A percentile compares a stretch with the other conserved stretches of the same genome.
Evolutionary conservation across 2,329 filamentous ascomycete genomes (phyloP).

Genomic region (Cryphonectria nitschkei): DNA sequence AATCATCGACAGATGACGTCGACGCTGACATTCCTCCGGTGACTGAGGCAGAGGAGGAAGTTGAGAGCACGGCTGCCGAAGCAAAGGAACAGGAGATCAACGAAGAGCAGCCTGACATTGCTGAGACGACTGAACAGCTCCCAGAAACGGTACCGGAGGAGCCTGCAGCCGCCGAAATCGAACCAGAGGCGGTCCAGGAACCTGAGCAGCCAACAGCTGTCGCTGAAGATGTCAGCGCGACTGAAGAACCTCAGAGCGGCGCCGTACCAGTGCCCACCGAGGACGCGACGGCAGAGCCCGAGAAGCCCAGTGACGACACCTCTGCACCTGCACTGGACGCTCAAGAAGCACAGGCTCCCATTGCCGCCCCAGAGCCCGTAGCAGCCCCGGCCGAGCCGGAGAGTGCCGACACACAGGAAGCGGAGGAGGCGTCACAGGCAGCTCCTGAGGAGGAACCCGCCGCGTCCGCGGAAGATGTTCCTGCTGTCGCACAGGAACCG

Average conservation of each 20-base stretch:
- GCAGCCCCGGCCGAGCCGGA: slow-evolving; percentile 4
- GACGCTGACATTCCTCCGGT: not conserved
- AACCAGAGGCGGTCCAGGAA: not conserved
- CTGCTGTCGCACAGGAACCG: not conserved
- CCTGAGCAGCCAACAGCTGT: not conserved
- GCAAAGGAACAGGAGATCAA: slow-evolving; percentile 7
- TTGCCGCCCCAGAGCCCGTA: not conserved
- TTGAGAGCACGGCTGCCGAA: not conserved
- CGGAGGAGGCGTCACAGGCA: not conserved
- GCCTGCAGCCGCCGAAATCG: slow-evolving; percentile 3
- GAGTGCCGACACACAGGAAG: not conserved
- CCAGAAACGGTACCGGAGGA: not conserved
- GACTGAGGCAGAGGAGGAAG: not conserved
- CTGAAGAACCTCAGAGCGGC: slow-evolving; percentile 6
- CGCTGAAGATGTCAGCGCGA: not conserved
- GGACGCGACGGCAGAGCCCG: slow-evolving; percentile 3
- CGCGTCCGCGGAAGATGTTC: not conserved
- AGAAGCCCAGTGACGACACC: not conserved
- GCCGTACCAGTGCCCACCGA: slow-evolving; percentile 10
- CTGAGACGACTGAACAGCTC: slow-evolving; percentile 4
- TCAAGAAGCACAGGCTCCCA: slow-evolving; percentile 6
- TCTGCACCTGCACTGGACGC: not conserved
- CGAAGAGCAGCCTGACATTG: slow-evolving; percentile 9
- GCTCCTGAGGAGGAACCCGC: not conserved
- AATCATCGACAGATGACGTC: not conserved